Base-by-base conservation (phyloP, 2,329 filamentous ascomycete genomes). In the Polytolypa hystricis region DNA sequence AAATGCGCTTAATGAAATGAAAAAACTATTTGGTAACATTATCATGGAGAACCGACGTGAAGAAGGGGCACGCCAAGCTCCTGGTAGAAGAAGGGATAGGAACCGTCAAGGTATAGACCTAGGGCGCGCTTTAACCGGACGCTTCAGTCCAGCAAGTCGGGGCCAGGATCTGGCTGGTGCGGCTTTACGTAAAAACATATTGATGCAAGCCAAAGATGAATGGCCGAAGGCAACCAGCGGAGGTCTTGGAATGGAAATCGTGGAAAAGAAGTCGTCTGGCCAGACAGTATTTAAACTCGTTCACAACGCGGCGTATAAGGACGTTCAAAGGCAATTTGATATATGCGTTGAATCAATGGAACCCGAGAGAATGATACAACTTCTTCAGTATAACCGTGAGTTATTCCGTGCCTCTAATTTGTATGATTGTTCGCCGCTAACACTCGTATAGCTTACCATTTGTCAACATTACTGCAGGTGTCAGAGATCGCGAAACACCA, bases 401-500 rank as follows among this genome's bases (percentile, higher is more conserved):
- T 44, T 21, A 27, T 26, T 30, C 16, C 15, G 16, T 5, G 4
- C n/a, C 9, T 12, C n/a, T 11, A 18, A 12, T 19, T 27, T 21
- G 16, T 15, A 11, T 10, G 1, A 5, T 57, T 66, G 51, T 53
- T 61, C 58, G 29, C 35, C 17, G 26, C 12, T 7, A 11, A 26
- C 34, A 11, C 14, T 11, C 10, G 25, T 7, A 35, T 41, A 74
- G 71, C 89, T 3, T 96, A 95, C 56, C 87, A 96, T 55, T 81
- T 96, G 47, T 91, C 85, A 1, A 87, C 84, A 2, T 72, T 96
- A n/a, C 77, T 96, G 15, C 87, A 95, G 55, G 86, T 93, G 18
- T 93, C 84, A 43, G 84, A 85, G 55, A 82, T 96, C 33, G 86
- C 86, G 9, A 89, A 91, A 55, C 83, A 94, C 47, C 85, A 95